Evolutionary conservation across 176 grass and related monocot species (phyloP), one percentile per base, ranked within the genome.

Genomic region (Juncus inflexus): DNA sequence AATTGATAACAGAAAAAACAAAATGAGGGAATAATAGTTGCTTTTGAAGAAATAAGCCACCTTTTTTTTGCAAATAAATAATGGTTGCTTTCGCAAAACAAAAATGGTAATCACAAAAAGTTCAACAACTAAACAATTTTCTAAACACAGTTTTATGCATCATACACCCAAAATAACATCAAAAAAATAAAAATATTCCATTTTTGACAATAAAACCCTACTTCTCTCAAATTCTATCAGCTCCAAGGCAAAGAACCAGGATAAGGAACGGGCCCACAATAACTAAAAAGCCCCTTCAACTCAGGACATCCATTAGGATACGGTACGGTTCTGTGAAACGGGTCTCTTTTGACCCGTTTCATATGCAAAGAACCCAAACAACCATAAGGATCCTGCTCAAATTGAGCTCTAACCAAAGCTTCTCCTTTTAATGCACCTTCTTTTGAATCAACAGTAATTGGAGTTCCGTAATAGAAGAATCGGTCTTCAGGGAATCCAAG

Each of bases 331-430:
- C 94, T 79, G 47, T 92, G 94, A 81, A 99, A 99, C 3, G 94
- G 94, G 37, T 99, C 94, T 65, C 94, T 83, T 72, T 91, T 92
- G 14, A 99, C 72, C 64, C 72, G 81, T 68, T 99, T 99, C 3
- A 49, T 57, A 64, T 78, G 88, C 55, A 99, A 83, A 81, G 85
- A 86, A 37, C 85, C 85, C 49, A 82, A 63, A 43, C 94, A 99
- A 69, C 88, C 94, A 51, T 99, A 90, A 47, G 94, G 88, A 61
- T 99, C 94, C 75, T 92, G 88, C 38, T 84, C 72, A 50, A 99
- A 99, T 68, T 92, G 88, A 40, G 70, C 73, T 62, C 83, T 84
- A 2, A 82, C 94, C 56, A 70, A 55, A 2, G 80, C 78, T 78
- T 99, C 94, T 3, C 88, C 94, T 86, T 92, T 89, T 73, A 77